Percentiles rank a stretch among this genome's conserved stretches.
Evolutionary conservation across 768 basidiomycete species (phyloP).

Genomic region (Russula compacta): DNA sequence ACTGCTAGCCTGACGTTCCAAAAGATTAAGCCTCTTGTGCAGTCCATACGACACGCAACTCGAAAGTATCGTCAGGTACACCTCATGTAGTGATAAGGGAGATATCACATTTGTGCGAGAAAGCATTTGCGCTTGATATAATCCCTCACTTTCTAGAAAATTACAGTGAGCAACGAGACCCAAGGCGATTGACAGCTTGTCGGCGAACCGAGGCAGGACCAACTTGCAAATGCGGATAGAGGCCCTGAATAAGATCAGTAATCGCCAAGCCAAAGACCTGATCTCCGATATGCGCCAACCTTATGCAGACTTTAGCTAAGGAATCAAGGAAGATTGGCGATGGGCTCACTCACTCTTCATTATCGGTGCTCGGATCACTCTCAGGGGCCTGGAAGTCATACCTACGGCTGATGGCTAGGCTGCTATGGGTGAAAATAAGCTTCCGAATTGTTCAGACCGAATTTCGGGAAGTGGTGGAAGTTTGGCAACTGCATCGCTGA

Average conservation of each 20-base stretch:
- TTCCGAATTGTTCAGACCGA: not conserved
- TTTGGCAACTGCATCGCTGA: not conserved
- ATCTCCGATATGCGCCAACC: conserved; percentile 6
- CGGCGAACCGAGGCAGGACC: not conserved
- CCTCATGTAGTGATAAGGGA: not conserved
- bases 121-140: not conserved
- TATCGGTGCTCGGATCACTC: not conserved
- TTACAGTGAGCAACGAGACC: not conserved
- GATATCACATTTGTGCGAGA: not conserved
- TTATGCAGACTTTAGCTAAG: not conserved
- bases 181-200: too few relatives aligned
- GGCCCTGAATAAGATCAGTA: conserved; percentile 5
- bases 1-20: not conserved
- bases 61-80: not conserved
- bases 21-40: not conserved
- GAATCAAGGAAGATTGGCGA: not conserved
- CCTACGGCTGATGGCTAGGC: not conserved
- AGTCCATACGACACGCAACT: conserved; percentile 7
- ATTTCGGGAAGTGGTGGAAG: not conserved
- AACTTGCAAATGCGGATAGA: not conserved
- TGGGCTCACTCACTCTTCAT: not conserved
- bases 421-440: conserved; percentile 2
- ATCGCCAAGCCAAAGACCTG: not conserved
- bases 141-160: conserved; percentile 1
- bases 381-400: not conserved